Evolutionary conservation across 129 eudicot species (phyloP).

Genomic region (Escallonia herrerae): DNA sequence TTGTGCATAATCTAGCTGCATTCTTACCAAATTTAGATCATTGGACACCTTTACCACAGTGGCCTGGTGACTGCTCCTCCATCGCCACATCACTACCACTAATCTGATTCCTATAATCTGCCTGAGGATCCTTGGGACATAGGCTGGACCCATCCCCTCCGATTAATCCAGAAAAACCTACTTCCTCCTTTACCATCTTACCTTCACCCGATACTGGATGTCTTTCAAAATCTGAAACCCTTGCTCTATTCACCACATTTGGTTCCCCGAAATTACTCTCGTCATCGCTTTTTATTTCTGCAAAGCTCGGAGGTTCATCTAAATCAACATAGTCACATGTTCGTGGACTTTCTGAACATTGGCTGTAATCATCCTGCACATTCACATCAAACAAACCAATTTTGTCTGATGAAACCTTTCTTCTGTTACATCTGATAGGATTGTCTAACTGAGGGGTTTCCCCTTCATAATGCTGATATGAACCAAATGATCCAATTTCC

Average conservation of each 20-base stretch:
- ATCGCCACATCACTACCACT: neutral
- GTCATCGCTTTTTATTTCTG: slow-evolving; percentile 11
- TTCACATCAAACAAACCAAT: slow-evolving; percentile 31
- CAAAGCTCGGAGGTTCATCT: slow-evolving; percentile 26
- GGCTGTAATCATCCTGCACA: slow-evolving; percentile 34
- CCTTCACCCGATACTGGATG: neutral
- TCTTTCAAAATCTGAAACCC: slow-evolving; percentile 3
- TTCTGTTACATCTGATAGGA: slow-evolving; percentile 1
- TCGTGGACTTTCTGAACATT: slow-evolving; percentile 20
- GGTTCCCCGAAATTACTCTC: slow-evolving; percentile 14
- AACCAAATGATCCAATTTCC: slow-evolving; percentile 13
- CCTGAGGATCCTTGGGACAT: neutral
- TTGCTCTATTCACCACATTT: slow-evolving; percentile 9
- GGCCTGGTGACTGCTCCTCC: slow-evolving; percentile 12
- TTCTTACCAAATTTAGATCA: slow-evolving; percentile 23
- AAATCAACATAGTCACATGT: slow-evolving; percentile 30
- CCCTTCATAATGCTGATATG: slow-evolving; percentile 7
- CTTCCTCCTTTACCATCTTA: too few species aligned
- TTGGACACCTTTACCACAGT: slow-evolving; percentile 10
- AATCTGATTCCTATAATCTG: neutral
- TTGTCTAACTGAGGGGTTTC: slow-evolving; percentile 6
- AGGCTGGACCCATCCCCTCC: too few species aligned
- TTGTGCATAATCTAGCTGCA: slow-evolving; percentile 55
- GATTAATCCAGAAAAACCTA: neutral
- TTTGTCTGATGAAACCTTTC: slow-evolving; percentile 20